Percentiles rank a stretch among this genome's conserved stretches.
These are phyloP conservation scores for Tilletia indica DNA, from an alignment of 1,284 basidiomycete species.

Conservation along the genomic window DNA sequence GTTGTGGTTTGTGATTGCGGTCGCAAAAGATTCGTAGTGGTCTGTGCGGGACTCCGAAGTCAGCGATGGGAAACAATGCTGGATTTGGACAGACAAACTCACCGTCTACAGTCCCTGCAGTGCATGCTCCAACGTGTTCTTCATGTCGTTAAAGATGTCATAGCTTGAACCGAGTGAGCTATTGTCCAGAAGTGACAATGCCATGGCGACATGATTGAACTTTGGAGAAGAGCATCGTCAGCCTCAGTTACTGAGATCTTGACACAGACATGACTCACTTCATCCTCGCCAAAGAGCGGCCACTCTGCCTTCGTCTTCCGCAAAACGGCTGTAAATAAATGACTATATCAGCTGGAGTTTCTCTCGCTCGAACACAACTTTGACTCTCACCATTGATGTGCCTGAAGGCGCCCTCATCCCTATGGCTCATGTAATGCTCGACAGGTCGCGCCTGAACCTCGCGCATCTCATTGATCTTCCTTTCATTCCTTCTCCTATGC, in stretches of 20 bases:
- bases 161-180: slow-evolving; percentile 45
- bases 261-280: slow-evolving; percentile 11
- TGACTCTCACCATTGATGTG: slow-evolving; percentile 36
- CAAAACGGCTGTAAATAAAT: slow-evolving; percentile 32
- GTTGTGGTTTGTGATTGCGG: slow-evolving; percentile 53
- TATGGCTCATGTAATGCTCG: slow-evolving; percentile 34
- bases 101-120: slow-evolving; percentile 52
- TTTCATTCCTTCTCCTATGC: slow-evolving; percentile 34
- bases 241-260: not conserved
- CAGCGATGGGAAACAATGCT: not conserved
- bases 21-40: slow-evolving; percentile 55
- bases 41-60: slow-evolving; percentile 23
- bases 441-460: slow-evolving; percentile 29
- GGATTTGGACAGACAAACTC: not conserved
- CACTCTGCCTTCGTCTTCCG: slow-evolving; percentile 54
- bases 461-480: slow-evolving; percentile 39
- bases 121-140: slow-evolving; percentile 41
- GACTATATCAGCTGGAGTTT: not conserved
- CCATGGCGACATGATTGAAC: slow-evolving; percentile 49
- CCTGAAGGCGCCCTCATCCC: slow-evolving; percentile 42
- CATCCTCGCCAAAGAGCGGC: slow-evolving; percentile 49
- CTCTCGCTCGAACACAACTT: not conserved
- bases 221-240: not conserved
- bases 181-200: slow-evolving; percentile 48
- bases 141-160: slow-evolving; percentile 43